Base-by-base conservation (phyloP, 257 asterid genomes). In the Lycium ferocissimum region DNA sequence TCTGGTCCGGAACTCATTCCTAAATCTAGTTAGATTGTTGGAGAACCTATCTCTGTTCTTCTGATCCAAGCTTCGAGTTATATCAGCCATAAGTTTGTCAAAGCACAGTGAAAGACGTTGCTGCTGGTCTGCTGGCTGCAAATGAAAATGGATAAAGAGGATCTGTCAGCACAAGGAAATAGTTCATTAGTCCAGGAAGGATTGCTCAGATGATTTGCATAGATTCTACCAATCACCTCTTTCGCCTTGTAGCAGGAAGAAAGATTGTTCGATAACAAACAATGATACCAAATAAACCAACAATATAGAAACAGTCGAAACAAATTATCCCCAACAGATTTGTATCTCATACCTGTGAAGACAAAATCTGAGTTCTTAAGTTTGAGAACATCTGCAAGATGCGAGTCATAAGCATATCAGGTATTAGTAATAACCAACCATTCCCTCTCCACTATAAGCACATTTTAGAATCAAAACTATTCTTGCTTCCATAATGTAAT, bases 11-110 rank as follows among this genome's bases (percentile, higher is more conserved):
- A 96, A 96, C 49, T 95, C 98, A 54, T 91, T 89, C 90, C 99
- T 90, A 86, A 94, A 95, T 67, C 91, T 80, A 61, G 97, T 92
- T 59, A 96, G 87, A 87, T 96, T 96, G 86, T 95, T 98, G 11
- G 99, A 94, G 85, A 96, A 96, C 92, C 95, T 96, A 88, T 95
- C 99, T 84, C 98, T 91, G 89, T 95, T 96, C 91, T 92, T 96
- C 26, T 98, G 90, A 91, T 96, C 98, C 97, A 95, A 91, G 92
- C 97, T 92, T 80, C 94, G 93, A 49, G 85, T 89, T 38, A 96
- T 89, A 88, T 94, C 98, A 57, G 91, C 88, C 98, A 96, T 96
- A 89, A 96, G 83, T 88, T 94, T 95, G 84, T 95, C 98, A 33
- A 96, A 95, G 84, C 97, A 96, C 58, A 91, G 53, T 38, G 98